Conservation (phyloP, 805 yeast genomes). For the Spathaspora passalidarum region DNA sequence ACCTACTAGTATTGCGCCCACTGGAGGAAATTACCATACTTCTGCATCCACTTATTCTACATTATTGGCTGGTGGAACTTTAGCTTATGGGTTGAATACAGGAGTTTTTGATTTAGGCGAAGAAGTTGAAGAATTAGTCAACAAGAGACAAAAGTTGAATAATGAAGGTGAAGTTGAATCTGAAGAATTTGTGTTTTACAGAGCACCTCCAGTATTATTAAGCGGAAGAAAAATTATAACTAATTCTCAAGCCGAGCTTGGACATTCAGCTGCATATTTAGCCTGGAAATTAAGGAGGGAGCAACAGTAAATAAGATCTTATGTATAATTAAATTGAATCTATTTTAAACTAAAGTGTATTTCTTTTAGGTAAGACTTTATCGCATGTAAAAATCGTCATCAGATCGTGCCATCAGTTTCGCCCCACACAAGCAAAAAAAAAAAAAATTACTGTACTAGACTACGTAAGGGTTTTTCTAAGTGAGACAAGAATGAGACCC, state of each 20-base stretch:
- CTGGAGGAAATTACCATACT: slow-evolving; percentile 21
- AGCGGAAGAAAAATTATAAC: slow-evolving; percentile 13
- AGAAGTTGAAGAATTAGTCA: slow-evolving; percentile 15
- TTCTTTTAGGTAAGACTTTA: no score
- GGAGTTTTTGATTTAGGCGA: slow-evolving; percentile 8
- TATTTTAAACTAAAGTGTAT: background rate
- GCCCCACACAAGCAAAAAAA: background rate
- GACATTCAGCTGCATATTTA: slow-evolving; percentile 73
- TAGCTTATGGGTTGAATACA: slow-evolving; percentile 30
- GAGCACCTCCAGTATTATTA: slow-evolving; percentile 59
- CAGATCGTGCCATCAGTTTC: no score
- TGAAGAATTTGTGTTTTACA: slow-evolving; percentile 54
- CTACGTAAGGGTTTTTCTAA: background rate
- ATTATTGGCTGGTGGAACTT: slow-evolving; percentile 36
- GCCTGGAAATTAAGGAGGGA: slow-evolving; percentile 37
- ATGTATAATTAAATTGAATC: background rate
- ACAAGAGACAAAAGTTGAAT: slow-evolving; percentile 22
- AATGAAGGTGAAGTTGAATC: slow-evolving; percentile 7
- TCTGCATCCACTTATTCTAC: slow-evolving; percentile 34
- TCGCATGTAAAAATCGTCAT: no score
- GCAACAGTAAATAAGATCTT: background rate
- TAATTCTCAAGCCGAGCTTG: slow-evolving; percentile 37
- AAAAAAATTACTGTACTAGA: background rate
- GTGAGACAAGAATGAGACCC: background rate
- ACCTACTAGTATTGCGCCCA: slow-evolving; percentile 10